Conservation (phyloP, 31 red algal genomes). For the Pterothamnion heteromorphum region DNA sequence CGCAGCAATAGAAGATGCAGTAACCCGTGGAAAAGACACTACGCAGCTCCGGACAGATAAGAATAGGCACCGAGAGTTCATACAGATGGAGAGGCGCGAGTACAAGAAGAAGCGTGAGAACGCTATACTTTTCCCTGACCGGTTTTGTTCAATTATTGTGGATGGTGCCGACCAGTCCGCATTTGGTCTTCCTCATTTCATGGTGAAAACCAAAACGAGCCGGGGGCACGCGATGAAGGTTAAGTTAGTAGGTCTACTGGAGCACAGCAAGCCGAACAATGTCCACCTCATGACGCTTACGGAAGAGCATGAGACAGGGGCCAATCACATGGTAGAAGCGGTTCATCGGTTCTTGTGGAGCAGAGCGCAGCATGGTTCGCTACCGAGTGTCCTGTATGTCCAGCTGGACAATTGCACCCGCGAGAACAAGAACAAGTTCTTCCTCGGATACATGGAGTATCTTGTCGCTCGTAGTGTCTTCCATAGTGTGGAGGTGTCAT, state of each 20-base stretch:
- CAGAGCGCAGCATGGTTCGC: neutral
- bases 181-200: neutral
- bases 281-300: neutral
- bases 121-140: neutral
- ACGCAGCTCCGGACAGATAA: neutral
- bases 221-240: neutral
- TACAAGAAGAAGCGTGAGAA: neutral
- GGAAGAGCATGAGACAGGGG: neutral
- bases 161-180: conserved; percentile 22
- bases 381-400: neutral
- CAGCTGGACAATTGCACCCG: conserved; percentile 5
- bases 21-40: neutral
- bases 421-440: conserved; percentile 10
- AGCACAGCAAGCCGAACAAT: neutral
- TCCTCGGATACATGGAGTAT: conserved; percentile 10
- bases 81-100: neutral
- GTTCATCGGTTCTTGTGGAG: neutral
- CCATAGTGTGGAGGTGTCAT: neutral
- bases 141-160: neutral
- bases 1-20: neutral
- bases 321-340: conserved; percentile 7
- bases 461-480: neutral
- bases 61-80: neutral
- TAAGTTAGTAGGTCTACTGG: neutral
- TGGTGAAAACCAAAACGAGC: neutral